Evolutionary conservation across 805 yeast genomes (phyloP), one percentile per base, ranked within the genome.

Genomic region (Candida saitoana): DNA sequence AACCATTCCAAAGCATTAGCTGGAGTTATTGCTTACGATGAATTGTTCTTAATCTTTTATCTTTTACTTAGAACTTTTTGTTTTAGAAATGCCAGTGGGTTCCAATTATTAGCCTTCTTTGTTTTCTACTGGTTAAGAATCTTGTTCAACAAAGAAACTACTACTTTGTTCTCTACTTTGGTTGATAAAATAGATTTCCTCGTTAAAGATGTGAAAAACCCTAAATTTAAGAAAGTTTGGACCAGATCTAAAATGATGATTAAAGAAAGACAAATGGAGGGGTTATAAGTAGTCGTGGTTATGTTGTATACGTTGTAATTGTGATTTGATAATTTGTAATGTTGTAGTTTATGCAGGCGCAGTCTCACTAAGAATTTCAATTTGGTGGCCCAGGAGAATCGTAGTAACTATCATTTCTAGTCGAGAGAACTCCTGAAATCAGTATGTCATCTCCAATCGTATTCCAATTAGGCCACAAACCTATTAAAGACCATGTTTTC

Each of bases 401-500:
- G n/a, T n/a, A n/a, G n/a, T n/a, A n/a, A n/a, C n/a, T n/a, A n/a
- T n/a, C n/a, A n/a, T 16, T 29, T 36, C 19, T 44, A 45, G 52
- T 46, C 44, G 52, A 49, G 50, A 31, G 46, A 41, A 50, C 50
- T 52, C 53, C 48, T 45, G 29, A 32, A 36, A 36, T 36, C 18
- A 18, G 8, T 12, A 36, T 36, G 38, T 9, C 38, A 12, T 16
- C n/a, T 11, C 72, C 79, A 39, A 57, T 63, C 25, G 58, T 65
- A 32, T 82, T 77, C 60, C 82, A 77, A 57, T 78, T 91, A 56
- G 89, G 95, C 49, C 86, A 82, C 62, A 76, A 76, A 43, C 91
- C 96, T 48, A 87, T 90, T 55, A 87, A 90, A 56, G 96, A 93
- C 60, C 98, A 91, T 63, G 82, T 89, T 44, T 90, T 87, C 65